Evolutionary conservation across 2,329 filamentous ascomycete species (phyloP), one percentile per base, ranked within the genome.

Genomic region (Pseudopithomyces chartarum): DNA sequence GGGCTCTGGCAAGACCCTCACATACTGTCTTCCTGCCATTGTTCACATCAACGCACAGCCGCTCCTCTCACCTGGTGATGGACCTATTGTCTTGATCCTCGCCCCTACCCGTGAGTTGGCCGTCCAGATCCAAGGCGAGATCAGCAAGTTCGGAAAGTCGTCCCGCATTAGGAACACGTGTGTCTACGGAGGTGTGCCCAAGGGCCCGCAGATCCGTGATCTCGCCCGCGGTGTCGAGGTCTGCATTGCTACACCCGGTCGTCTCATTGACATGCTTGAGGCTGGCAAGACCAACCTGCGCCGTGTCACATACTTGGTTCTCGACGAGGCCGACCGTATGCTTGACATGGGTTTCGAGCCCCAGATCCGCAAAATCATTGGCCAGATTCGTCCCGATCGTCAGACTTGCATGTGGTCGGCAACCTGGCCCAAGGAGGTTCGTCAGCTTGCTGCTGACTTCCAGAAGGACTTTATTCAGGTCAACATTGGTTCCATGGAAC

Each of bases 301-400:
- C 66, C 92, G 95, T 78, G 93, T 98, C 61, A 99, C 95, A 55
- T 99, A 99, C 82, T 85, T 99, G 56, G 95, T 98, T 66, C 92
- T 99, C 63, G 95, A 99, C 72, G 95, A 99, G 83, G 95, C 95
- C 76, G 95, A 99, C 81, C 94, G 95, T 74, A 99, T 99, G 95
- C 85, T 99, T 77, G 95, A 99, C 82, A 99, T 99, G 95, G 95
- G 95, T 87, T 98, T 99, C 81, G 95, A 99, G 82, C 95, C 95
- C 66, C 95, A 98, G 79, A 98, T 99, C 72, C 92, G 95, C 83
- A 98, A 98, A 84, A 98, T 99, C 66, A 93, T 99, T 68, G 86
- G 90, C 62, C 95, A 99, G 82, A 98, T 98, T 79, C 92, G 95
- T 68, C 95, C 95, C 52, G 95, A 99, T 77, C 90, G 95, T 85